These are phyloP conservation scores for Didymella sp. DNA, from an alignment of 2,329 filamentous ascomycete genomes.

Conservation along the genomic window DNA sequence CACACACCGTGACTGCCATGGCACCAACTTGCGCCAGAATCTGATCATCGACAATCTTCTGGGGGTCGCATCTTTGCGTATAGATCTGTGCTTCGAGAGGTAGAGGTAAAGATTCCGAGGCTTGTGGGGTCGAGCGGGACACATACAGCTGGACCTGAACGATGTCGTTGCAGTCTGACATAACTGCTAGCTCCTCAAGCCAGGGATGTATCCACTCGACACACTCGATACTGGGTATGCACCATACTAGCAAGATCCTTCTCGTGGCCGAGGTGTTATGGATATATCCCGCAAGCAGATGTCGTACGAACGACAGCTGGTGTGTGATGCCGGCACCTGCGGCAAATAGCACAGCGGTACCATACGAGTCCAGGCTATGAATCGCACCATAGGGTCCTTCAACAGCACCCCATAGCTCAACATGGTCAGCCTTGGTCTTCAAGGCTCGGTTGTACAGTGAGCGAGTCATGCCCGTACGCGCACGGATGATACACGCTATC, in stretches of 20 bases:
- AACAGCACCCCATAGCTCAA: conserved; percentile 72
- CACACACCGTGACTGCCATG: conserved; percentile 83
- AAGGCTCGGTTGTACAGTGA: conserved; percentile 73
- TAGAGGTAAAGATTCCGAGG: conserved; percentile 66
- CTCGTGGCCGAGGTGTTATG: conserved; percentile 77
- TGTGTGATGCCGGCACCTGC: conserved; percentile 93
- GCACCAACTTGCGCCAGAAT: conserved; percentile 79
- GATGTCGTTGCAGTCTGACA: conserved; percentile 79
- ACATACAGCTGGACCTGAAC: conserved; percentile 85
- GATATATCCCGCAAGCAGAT: conserved; percentile 61
- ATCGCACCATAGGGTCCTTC: conserved; percentile 82
- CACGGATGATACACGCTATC: conserved; percentile 76
- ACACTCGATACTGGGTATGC: conserved; percentile 81
- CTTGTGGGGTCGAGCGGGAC: conserved; percentile 78
- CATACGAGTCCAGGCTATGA: conserved; percentile 85
- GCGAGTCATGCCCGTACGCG: conserved; percentile 83
- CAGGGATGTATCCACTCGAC: conserved; percentile 90
- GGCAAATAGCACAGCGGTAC: conserved; percentile 84
- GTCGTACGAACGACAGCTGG: conserved; percentile 82
- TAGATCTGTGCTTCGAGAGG: conserved; percentile 74
- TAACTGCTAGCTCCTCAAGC: conserved; percentile 78
- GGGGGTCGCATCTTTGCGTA: conserved; percentile 79
- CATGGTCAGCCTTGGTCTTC: conserved; percentile 54
- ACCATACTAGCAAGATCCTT: conserved; percentile 82
- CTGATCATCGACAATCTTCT: conserved; percentile 76